Conservation (phyloP, 108 stramenopile species). For the Poteriospumella lacustris region DNA sequence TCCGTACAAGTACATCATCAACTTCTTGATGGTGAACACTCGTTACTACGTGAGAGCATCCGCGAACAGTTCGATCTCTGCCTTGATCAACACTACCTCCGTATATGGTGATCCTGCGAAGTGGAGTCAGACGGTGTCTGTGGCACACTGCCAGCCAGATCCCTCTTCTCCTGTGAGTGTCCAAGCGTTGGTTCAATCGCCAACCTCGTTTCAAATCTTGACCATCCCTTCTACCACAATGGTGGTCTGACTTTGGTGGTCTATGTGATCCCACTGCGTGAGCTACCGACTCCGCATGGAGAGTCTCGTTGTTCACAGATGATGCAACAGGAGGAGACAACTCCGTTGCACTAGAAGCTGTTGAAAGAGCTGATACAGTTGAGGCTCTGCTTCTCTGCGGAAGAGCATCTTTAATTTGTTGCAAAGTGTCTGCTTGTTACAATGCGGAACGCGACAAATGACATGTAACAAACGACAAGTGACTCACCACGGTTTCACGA, state of each 20-base stretch:
- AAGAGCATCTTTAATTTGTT: too few relatives aligned
- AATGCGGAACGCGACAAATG: too few relatives aligned
- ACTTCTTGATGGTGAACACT: slow-evolving; percentile 47
- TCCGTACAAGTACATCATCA: slow-evolving; percentile 54
- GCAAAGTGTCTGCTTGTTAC: too few relatives aligned
- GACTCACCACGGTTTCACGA: too few relatives aligned
- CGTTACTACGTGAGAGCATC: slow-evolving; percentile 62
- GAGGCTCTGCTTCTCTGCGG: too few relatives aligned
- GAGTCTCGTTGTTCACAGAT: too few relatives aligned
- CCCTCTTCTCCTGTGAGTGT: slow-evolving; percentile 57
- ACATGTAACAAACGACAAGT: too few relatives aligned
- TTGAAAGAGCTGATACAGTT: too few relatives aligned
- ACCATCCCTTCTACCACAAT: slow-evolving; percentile 52
- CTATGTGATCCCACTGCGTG: too few relatives aligned
- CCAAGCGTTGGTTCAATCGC: not conserved
- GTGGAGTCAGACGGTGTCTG: slow-evolving; percentile 42
- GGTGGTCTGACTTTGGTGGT: slow-evolving; percentile 59
- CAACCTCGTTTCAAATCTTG: slow-evolving; percentile 44
- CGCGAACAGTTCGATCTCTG: slow-evolving; percentile 55
- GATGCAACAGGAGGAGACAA: too few relatives aligned
- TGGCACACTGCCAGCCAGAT: slow-evolving; percentile 53
- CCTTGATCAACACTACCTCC: slow-evolving; percentile 57
- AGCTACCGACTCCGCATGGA: too few relatives aligned
- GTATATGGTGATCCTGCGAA: slow-evolving; percentile 54
- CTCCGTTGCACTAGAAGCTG: too few relatives aligned